phyloP scores from a whole-genome alignment of 495 filamentous ascomycete species.

The Xylaria scruposa region DNA sequence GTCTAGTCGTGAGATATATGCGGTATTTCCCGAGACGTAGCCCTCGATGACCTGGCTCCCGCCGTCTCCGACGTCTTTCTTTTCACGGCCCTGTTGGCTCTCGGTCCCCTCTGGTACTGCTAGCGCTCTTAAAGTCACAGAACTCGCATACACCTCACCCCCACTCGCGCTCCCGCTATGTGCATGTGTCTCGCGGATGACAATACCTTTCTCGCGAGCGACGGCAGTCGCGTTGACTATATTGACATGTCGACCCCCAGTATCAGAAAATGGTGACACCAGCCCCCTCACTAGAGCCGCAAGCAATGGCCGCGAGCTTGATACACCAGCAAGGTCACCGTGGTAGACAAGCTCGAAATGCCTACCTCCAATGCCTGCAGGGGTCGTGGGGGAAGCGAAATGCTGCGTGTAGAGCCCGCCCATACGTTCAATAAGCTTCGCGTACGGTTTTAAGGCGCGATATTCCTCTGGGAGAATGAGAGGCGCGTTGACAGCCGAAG shows the following conservation, averaged over 20 bases:
- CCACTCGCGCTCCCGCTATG: slow-evolving; percentile 23
- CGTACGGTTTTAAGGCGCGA: slow-evolving; percentile 71
- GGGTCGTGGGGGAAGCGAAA: slow-evolving; percentile 49
- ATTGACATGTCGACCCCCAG: slow-evolving; percentile 69
- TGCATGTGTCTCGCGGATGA: slow-evolving; percentile 68
- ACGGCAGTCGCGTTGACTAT: slow-evolving; percentile 76
- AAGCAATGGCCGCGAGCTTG: slow-evolving; percentile 72
- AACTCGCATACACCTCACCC: slow-evolving; percentile 57
- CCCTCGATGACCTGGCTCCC: slow-evolving; percentile 66
- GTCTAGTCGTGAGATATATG: slow-evolving; percentile 69
- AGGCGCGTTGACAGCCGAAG: slow-evolving; percentile 74
- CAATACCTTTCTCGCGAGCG: slow-evolving; percentile 70
- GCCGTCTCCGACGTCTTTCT: slow-evolving; percentile 19
- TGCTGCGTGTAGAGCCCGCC: slow-evolving; percentile 74
- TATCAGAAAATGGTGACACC: slow-evolving; percentile 61
- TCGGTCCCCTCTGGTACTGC: slow-evolving; percentile 1
- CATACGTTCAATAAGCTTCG: slow-evolving; percentile 71
- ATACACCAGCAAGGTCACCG: slow-evolving; percentile 65
- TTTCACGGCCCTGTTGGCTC: not conserved
- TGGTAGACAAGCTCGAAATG: slow-evolving; percentile 74
- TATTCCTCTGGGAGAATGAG: slow-evolving; percentile 77
- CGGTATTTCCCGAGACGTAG: slow-evolving; percentile 62
- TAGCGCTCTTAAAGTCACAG: slow-evolving; percentile 61
- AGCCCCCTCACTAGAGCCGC: slow-evolving; percentile 74
- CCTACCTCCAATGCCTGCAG: slow-evolving; percentile 50